Conservation (phyloP, 2,329 filamentous ascomycete genomes). For the Monosporascus cannonballus region DNA sequence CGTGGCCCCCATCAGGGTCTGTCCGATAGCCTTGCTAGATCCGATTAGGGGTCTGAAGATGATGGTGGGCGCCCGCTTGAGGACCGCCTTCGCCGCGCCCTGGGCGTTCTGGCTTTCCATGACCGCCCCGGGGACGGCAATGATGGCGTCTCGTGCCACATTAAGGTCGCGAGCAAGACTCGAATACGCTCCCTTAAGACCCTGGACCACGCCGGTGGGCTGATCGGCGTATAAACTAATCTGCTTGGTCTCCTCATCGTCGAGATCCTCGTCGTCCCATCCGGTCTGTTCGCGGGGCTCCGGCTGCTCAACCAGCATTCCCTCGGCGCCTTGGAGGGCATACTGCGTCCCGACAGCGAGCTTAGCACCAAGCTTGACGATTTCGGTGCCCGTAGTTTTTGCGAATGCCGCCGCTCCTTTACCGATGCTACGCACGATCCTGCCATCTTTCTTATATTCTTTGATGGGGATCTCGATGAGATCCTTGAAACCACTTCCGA, state of each 20-base stretch:
- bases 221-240: conserved; percentile 93
- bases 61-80: conserved; percentile 82
- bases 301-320: conserved; percentile 53
- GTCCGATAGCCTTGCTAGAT: conserved; percentile 79
- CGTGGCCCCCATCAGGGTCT: conserved; percentile 85
- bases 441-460: conserved; percentile 91
- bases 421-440: conserved; percentile 83
- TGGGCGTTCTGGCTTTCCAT: conserved; percentile 79
- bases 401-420: conserved; percentile 89
- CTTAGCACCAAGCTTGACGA: conserved; percentile 93
- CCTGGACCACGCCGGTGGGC: conserved; percentile 81
- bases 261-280: conserved; percentile 54
- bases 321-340: conserved; percentile 84
- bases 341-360: conserved; percentile 91
- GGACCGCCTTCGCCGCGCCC: conserved; percentile 72
- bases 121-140: conserved; percentile 87
- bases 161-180: conserved; percentile 84
- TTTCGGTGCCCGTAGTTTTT: conserved; percentile 85
- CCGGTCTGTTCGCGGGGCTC: conserved; percentile 31
- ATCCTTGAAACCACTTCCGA: conserved; percentile 80
- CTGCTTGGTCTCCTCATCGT: conserved; percentile 66
- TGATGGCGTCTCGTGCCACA: conserved; percentile 81
- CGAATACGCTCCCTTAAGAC: conserved; percentile 73
- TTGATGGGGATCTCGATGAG: conserved; percentile 83
- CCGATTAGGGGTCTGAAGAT: conserved; percentile 88